Conservation (phyloP, 495 filamentous ascomycete genomes). For the Xylaria longipes region DNA sequence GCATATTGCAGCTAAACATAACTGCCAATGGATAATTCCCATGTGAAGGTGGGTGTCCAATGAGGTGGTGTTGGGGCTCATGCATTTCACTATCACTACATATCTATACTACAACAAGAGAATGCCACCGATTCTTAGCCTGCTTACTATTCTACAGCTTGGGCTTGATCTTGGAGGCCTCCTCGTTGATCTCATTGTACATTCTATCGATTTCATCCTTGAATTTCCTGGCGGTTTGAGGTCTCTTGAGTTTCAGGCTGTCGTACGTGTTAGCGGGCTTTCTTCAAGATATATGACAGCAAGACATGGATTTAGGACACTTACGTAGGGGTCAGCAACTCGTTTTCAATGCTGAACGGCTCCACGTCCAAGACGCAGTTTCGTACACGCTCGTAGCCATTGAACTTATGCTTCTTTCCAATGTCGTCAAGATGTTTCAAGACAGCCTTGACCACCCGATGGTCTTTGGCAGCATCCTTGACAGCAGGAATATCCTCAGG, state of each 20-base stretch:
- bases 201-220: slow-evolving; percentile 76
- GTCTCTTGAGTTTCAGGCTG: slow-evolving; percentile 94
- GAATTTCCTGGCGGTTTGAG: slow-evolving; percentile 81
- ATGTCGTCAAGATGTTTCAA: slow-evolving; percentile 81
- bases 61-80: neutral
- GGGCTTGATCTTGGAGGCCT: slow-evolving; percentile 41
- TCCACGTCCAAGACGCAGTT: slow-evolving; percentile 79
- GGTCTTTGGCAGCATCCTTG: slow-evolving; percentile 67
- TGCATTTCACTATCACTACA: slow-evolving; percentile 14
- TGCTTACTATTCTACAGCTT: slow-evolving; percentile 46
- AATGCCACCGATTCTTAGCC: neutral
- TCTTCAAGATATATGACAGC: neutral
- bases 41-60: neutral
- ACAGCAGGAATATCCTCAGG: slow-evolving; percentile 69
- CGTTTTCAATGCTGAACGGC: slow-evolving; percentile 93
- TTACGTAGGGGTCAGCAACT: slow-evolving; percentile 95
- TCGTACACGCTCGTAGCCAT: slow-evolving; percentile 83
- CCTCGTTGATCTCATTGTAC: slow-evolving; percentile 69
- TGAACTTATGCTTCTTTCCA: slow-evolving; percentile 84
- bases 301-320: slow-evolving; percentile 45
- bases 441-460: slow-evolving; percentile 73
- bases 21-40: neutral
- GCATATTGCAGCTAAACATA: neutral
- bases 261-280: slow-evolving; percentile 43
- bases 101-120: neutral